Evolutionary conservation across 371 early-diverging fungal species (phyloP).

Genomic region (Smittium culicis): DNA sequence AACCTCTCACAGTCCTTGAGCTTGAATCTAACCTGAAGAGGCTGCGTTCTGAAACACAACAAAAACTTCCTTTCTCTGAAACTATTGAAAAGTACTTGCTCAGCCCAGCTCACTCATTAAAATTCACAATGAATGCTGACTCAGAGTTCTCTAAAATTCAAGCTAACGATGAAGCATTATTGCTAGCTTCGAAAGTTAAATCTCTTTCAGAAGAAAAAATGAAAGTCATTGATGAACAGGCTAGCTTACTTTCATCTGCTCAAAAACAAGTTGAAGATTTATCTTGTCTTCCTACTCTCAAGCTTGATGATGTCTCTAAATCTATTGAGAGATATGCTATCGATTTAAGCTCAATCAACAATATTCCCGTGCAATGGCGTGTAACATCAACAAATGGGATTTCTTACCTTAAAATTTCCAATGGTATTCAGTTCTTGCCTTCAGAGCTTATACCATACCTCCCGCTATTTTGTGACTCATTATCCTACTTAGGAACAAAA

Average conservation of each 20-base stretch:
- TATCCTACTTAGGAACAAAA: constrained; percentile 74
- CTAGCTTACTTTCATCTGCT: constrained; percentile 41
- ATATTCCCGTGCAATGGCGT: constrained; percentile 55
- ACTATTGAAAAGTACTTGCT: constrained; percentile 61
- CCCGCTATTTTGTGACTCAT: constrained; percentile 62
- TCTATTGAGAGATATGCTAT: constrained; percentile 47
- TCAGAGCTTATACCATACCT: constrained; percentile 49
- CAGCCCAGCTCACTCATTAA: constrained; percentile 58
- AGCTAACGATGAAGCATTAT: constrained; percentile 43
- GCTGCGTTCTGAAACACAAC: constrained; percentile 43
- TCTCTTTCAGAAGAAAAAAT: constrained; percentile 45
- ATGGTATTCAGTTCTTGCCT: constrained; percentile 33
- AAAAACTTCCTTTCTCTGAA: constrained; percentile 52
- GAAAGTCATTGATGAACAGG: constrained; percentile 41
- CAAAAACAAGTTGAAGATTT: constrained; percentile 68
- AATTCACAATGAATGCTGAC: constrained; percentile 70
- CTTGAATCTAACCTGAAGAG: constrained; percentile 61
- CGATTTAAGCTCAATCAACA: constrained; percentile 43
- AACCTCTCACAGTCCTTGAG: constrained; percentile 72
- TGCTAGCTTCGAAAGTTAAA: constrained; percentile 44
- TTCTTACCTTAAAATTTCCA: constrained; percentile 67
- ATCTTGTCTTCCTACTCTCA: constrained; percentile 66
- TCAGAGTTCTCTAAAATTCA: constrained; percentile 42
- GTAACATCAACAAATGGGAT: constrained; percentile 80
- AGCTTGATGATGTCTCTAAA: constrained; percentile 52